A percentile compares a stretch with the other conserved stretches of the same genome.
phyloP scores from a whole-genome alignment of 2,329 filamentous ascomycete species.

The Colletotrichum viniferum region DNA sequence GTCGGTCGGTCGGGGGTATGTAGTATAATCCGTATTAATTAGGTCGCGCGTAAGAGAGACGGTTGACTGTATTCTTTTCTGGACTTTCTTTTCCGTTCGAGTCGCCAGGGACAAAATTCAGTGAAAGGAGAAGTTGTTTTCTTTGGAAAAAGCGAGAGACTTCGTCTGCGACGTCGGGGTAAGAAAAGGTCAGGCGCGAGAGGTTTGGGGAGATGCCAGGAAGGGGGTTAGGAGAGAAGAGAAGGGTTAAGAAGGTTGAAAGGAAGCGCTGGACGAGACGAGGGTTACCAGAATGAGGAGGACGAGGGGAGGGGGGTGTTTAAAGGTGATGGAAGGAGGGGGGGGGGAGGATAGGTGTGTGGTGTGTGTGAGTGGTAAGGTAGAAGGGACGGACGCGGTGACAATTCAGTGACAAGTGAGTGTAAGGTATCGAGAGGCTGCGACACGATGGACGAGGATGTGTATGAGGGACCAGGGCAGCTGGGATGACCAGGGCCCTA shows the following conservation, averaged over 20 bases:
- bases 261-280: slow-evolving; percentile 17
- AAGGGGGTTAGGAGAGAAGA: slow-evolving; percentile 2
- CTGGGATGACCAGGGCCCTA: slow-evolving; percentile 9
- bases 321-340: slow-evolving; percentile 13
- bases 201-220: not conserved
- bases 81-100: not conserved
- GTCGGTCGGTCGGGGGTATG: not conserved
- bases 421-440: slow-evolving; percentile 1
- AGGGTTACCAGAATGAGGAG: slow-evolving; percentile 4
- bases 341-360: not conserved
- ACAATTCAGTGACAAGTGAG: slow-evolving; percentile 18
- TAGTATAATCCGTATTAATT: slow-evolving; percentile 8
- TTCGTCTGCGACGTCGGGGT: slow-evolving; percentile 16
- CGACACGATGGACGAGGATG: slow-evolving; percentile 6
- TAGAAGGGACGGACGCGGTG: slow-evolving; percentile 1
- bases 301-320: slow-evolving; percentile 18
- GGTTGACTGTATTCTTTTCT: not conserved
- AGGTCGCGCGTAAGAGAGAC: not conserved
- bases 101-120: not conserved
- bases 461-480: not conserved
- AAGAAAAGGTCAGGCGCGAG: slow-evolving; percentile 11
- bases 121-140: not conserved
- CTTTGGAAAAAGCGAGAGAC: slow-evolving; percentile 10
- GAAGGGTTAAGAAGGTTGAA: slow-evolving; percentile 11
- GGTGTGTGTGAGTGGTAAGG: not conserved